Evolutionary conservation across 1,284 basidiomycete genomes (phyloP).

Genomic region (Cystobasidiaceae sp.): DNA sequence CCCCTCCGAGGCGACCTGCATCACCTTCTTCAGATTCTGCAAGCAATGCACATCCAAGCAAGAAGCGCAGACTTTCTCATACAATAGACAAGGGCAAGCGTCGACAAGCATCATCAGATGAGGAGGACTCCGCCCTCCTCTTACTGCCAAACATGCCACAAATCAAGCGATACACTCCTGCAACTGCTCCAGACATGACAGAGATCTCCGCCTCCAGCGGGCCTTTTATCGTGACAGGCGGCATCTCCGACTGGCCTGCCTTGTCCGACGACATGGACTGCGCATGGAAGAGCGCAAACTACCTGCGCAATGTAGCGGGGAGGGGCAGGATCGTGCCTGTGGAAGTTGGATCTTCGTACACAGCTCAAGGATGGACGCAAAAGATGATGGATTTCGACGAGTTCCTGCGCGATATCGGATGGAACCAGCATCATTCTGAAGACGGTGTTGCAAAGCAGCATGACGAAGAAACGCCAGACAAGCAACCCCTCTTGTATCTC

Average conservation of each 20-base stretch:
- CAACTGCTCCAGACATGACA: not conserved
- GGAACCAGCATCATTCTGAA: not conserved
- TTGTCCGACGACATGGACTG: slow-evolving; percentile 52
- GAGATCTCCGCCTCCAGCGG: slow-evolving; percentile 24
- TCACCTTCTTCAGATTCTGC: too few relatives aligned
- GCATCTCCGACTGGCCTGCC: slow-evolving; percentile 61
- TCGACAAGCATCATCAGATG: not conserved
- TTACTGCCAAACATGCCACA: not conserved
- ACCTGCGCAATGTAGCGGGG: slow-evolving; percentile 64
- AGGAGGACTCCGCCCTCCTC: not conserved
- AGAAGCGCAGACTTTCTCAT: not conserved
- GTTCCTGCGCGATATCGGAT: slow-evolving; percentile 60
- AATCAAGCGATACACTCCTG: slow-evolving; percentile 3
- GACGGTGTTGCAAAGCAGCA: not conserved
- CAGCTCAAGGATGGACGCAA: slow-evolving; percentile 75
- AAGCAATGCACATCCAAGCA: not conserved
- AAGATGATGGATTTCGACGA: slow-evolving; percentile 68
- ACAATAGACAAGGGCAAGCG: not conserved
- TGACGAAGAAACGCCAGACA: not conserved
- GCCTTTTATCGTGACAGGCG: slow-evolving; percentile 67
- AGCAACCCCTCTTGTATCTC: slow-evolving; percentile 62
- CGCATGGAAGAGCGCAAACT: slow-evolving; percentile 63
- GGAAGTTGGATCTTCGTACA: slow-evolving; percentile 81
- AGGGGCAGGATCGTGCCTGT: slow-evolving; percentile 80
- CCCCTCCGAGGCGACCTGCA: too few relatives aligned